These are phyloP conservation scores for Geotrichum aggregatum DNA, from an alignment of 1,139 yeast species.

Conservation along the genomic window DNA sequence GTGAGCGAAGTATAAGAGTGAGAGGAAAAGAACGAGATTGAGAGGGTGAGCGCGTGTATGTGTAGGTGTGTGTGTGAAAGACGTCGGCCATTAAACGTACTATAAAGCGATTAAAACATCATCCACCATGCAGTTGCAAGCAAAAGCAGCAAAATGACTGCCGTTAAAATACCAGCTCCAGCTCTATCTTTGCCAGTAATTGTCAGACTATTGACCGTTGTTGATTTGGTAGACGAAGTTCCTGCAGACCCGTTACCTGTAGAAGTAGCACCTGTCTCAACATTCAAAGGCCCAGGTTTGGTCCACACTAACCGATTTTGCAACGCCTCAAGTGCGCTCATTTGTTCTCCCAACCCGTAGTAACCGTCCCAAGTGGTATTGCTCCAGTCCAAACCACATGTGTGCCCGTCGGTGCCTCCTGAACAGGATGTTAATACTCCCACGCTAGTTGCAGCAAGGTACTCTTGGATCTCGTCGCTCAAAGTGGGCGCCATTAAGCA, in stretches of 20 bases:
- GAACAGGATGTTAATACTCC: slow-evolving; percentile 82
- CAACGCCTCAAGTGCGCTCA: slow-evolving; percentile 77
- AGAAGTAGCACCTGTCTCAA: slow-evolving; percentile 48
- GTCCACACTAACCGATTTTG: slow-evolving; percentile 47
- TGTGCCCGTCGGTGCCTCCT: slow-evolving; percentile 84
- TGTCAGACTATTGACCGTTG: slow-evolving; percentile 6
- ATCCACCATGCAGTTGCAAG: slow-evolving; percentile 73
- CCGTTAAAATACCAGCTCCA: slow-evolving; percentile 84
- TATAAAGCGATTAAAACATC: slow-evolving; percentile 33
- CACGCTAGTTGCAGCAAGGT: slow-evolving; percentile 59
- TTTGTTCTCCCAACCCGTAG: slow-evolving; percentile 90
- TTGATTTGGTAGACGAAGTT: slow-evolving; percentile 7
- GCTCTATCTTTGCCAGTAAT: slow-evolving; percentile 56
- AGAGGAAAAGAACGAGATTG: too few species aligned
- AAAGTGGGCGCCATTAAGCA: slow-evolving; percentile 68
- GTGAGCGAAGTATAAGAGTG: too few species aligned
- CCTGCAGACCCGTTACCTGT: slow-evolving; percentile 34
- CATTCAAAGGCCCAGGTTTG: slow-evolving; percentile 44
- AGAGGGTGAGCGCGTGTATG: too few species aligned
- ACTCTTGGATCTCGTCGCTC: slow-evolving; percentile 48
- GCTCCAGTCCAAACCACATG: slow-evolving; percentile 85
- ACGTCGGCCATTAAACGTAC: too few species aligned
- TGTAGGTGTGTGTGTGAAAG: too few species aligned
- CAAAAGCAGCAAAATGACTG: slow-evolving; percentile 59
- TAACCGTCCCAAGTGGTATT: slow-evolving; percentile 64